Conservation (phyloP, 2,329 filamentous ascomycete species). For the Colletotrichum spinosum region DNA sequence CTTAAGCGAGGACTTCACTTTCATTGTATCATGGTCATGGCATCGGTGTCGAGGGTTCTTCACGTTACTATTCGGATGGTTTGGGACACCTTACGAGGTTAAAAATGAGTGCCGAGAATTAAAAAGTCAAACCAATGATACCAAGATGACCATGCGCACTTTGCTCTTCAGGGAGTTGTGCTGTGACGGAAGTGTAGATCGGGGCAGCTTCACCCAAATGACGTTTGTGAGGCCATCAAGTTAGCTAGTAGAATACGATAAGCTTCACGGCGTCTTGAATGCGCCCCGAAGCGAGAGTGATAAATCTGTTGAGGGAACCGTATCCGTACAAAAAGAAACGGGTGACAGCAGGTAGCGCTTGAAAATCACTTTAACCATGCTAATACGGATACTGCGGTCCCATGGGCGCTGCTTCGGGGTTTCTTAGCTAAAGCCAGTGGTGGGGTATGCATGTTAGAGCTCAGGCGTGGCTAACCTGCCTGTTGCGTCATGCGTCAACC, state of each 20-base stretch:
- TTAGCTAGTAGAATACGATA: too few species aligned
- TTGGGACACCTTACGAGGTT: conserved; percentile 37
- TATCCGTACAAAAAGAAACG: too few species aligned
- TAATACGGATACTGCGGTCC: too few species aligned
- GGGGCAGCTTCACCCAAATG: background rate
- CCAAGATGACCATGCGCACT: conserved; percentile 27
- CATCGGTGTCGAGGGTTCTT: conserved; percentile 67
- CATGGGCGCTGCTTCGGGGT: too few species aligned
- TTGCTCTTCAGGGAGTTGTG: background rate
- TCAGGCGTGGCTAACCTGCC: conserved; percentile 23
- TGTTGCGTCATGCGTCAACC: conserved; percentile 30
- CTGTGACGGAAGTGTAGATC: background rate
- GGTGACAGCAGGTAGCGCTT: too few species aligned
- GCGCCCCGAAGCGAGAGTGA: too few species aligned
- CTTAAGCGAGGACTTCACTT: conserved; percentile 53
- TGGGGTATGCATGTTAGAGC: conserved; percentile 19
- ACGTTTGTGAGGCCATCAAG: too few species aligned
- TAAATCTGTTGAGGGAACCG: too few species aligned
- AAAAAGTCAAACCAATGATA: conserved; percentile 41
- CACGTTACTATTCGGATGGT: conserved; percentile 39
- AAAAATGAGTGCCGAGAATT: conserved; percentile 39
- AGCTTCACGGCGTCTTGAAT: too few species aligned
- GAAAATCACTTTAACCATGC: too few species aligned
- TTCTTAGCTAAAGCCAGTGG: background rate
- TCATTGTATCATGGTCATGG: conserved; percentile 61